Conservation (phyloP, 495 filamentous ascomycete genomes). For the Podospora sp. region DNA sequence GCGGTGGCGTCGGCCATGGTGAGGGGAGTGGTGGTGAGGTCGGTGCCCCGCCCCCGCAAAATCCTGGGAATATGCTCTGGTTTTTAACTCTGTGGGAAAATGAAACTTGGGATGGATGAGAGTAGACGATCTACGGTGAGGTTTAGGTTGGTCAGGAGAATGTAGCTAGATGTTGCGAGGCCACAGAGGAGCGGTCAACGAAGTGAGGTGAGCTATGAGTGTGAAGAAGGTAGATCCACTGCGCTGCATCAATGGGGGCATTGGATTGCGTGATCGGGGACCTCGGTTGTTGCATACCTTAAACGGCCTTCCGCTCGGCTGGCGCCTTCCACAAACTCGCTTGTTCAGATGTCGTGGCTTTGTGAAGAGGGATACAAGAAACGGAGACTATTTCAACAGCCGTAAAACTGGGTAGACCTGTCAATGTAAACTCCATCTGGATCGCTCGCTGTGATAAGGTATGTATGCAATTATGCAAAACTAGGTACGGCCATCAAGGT, state of each 20-base stretch:
- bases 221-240: neutral
- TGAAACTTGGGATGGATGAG: neutral
- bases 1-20: constrained; percentile 47
- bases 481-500: neutral
- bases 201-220: neutral
- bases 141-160: neutral
- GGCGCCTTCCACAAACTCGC: neutral
- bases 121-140: neutral
- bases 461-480: neutral
- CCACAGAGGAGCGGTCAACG: neutral
- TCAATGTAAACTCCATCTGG: neutral
- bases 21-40: neutral
- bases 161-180: neutral
- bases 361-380: neutral
- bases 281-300: constrained; percentile 9
- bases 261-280: constrained; percentile 1
- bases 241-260: neutral
- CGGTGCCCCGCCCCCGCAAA: neutral
- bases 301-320: neutral
- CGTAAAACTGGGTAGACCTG: neutral
- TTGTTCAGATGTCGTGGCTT: neutral
- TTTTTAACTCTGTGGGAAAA: neutral
- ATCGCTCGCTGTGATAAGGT: neutral
- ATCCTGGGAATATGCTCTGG: no score
- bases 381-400: no score